Conservation (phyloP, 140 eudicot species). For the Senecio squalidus region DNA sequence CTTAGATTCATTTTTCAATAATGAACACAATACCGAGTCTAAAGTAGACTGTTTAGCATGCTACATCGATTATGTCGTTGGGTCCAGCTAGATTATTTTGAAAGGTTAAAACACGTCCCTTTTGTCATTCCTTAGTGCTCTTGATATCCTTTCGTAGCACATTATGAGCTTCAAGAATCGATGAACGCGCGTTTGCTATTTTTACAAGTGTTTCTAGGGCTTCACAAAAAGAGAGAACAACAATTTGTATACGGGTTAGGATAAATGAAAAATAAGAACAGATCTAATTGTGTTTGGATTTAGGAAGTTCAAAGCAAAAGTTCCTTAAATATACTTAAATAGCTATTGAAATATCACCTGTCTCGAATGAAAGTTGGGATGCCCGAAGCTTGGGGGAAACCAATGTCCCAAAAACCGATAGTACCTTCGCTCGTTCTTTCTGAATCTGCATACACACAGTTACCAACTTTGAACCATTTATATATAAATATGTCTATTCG, state of each 20-base stretch:
- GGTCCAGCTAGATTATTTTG: background rate
- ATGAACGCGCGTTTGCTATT: constrained; percentile 63
- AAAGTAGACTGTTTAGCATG: background rate
- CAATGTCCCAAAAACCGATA: constrained; percentile 71
- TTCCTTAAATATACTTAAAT: too few species aligned
- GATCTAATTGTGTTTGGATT: background rate
- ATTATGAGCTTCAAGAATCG: constrained; percentile 54
- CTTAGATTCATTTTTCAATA: background rate
- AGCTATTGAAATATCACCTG: constrained; percentile 36
- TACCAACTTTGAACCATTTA: too few species aligned
- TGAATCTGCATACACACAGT: constrained; percentile 29
- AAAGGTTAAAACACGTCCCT: background rate
- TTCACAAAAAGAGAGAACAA: constrained; percentile 25
- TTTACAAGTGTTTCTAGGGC: constrained; percentile 79
- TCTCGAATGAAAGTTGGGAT: constrained; percentile 83
- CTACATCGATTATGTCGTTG: constrained; percentile 1
- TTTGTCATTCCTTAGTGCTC: constrained; percentile 23
- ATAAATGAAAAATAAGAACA: background rate
- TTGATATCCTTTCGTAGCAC: constrained; percentile 40
- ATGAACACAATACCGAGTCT: background rate
- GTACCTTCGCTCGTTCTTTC: constrained; percentile 61
- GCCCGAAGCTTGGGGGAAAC: constrained; percentile 87
- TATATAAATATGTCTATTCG: background rate
- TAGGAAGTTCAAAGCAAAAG: background rate
- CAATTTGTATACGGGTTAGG: background rate